phyloP scores from a whole-genome alignment of 805 yeast species.

The Candida gorgasii region DNA sequence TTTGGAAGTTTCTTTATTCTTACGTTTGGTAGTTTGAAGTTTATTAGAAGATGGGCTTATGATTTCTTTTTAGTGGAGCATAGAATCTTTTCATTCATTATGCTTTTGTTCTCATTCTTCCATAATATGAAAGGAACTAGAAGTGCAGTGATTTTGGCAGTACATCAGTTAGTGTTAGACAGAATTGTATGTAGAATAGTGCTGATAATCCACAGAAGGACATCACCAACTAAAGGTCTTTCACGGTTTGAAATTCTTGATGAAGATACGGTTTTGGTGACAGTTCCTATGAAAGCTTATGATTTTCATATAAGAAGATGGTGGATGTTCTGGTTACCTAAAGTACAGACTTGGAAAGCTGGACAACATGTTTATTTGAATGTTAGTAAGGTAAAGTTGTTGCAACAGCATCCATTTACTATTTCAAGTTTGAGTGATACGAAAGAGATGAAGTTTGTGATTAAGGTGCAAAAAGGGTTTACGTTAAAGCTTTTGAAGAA shows the following conservation, averaged over 20 bases:
- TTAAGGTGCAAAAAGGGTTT: constrained; percentile 44
- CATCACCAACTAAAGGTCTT: constrained; percentile 38
- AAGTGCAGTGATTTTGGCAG: constrained; percentile 38
- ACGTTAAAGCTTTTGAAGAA: constrained; percentile 37
- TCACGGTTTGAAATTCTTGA: constrained; percentile 43
- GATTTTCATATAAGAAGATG: constrained; percentile 22
- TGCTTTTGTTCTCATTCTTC: constrained; percentile 43
- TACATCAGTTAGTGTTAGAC: constrained; percentile 45
- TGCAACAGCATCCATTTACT: constrained; percentile 52
- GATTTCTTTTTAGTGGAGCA: constrained; percentile 48
- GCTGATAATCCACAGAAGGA: constrained; percentile 31
- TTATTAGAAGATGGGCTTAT: constrained; percentile 39
- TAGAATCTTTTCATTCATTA: constrained; percentile 39
- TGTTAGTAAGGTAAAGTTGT: constrained; percentile 35
- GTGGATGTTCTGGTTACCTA: constrained; percentile 33
- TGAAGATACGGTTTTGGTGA: constrained; percentile 39
- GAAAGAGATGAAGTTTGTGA: constrained; percentile 41
- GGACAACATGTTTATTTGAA: constrained; percentile 50
- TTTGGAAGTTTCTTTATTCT: constrained; percentile 37
- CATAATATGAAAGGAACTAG: constrained; percentile 36
- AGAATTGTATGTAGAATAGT: constrained; percentile 32
- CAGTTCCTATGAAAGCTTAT: constrained; percentile 33
- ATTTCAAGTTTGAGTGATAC: constrained; percentile 40
- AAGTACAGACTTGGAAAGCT: constrained; percentile 45
- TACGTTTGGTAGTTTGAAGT: constrained; percentile 34